These are phyloP conservation scores for Pleurotus salmoneostramineus DNA, from an alignment of 768 basidiomycete genomes.

Conservation along the genomic window DNA sequence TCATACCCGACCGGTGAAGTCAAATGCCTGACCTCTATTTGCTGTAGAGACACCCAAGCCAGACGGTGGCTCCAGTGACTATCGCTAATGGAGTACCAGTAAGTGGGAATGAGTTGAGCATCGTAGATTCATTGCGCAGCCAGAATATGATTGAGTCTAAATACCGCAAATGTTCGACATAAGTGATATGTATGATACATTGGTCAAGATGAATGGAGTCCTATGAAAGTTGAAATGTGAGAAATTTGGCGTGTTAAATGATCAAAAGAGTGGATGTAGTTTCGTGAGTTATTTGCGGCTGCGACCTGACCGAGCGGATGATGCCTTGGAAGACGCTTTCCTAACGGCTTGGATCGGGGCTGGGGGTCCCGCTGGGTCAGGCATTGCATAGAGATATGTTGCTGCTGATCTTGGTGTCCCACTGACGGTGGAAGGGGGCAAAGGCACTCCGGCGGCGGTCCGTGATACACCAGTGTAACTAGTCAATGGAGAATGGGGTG, in stretches of 20 bases:
- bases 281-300: not conserved
- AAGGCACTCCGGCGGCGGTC: not conserved
- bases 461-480: not conserved
- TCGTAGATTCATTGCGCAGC: no score
- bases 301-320: slow-evolving; percentile 1
- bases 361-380: not conserved
- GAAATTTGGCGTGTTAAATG: not conserved
- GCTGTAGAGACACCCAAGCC: not conserved
- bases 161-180: no score
- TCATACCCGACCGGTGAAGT: slow-evolving; percentile 3
- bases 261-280: not conserved
- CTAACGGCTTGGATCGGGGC: not conserved
- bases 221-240: slow-evolving; percentile 3
- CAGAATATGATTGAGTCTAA: no score
- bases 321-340: slow-evolving; percentile 1
- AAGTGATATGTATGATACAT: not conserved
- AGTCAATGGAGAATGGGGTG: not conserved
- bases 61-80: not conserved
- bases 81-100: not conserved
- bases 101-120: no score
- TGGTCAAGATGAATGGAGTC: not conserved
- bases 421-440: not conserved
- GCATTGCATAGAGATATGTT: not conserved
- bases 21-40: not conserved
- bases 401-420: slow-evolving; percentile 4